Base-by-base conservation (phyloP, 371 early-diverging fungal genomes). In the Caulochytrium protostelioides region DNA sequence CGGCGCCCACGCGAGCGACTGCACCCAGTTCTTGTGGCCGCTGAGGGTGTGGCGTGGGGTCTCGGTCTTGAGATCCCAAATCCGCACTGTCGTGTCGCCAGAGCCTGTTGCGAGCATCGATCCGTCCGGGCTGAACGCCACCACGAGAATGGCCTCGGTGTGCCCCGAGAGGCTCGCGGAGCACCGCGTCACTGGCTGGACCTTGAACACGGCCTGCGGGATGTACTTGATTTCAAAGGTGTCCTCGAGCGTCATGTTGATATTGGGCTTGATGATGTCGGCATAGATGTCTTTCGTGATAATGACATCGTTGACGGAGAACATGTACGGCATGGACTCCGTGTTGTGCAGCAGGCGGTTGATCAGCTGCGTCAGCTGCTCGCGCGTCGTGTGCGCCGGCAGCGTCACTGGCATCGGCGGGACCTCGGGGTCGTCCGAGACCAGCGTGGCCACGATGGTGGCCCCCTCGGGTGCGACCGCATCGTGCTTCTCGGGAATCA, bases 31-130 rank as follows among this genome's bases (percentile, higher is more conserved):
- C 10, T 54, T 76, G 50, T 97, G 97, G 6, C 87, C 86, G 52
- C 32, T 60, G 23, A 83, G 50, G 15, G 72, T 70, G 36, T 53
- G 46, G 33, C 67, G 64, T 13, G 89, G 89, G 19, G 89, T 91
- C 46, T 86, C 85, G 0, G 91, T 91, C 43, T 74, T 70, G 41
- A 91, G 50, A 70, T 97, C 97, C 97, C 97, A 97, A 32, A 97
- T 68, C 28, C 91, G 73, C 19, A 92, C 85, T 2, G 85, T 89
- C 1, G 76, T 78, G 54, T 97, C 97, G 16, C 91, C 72, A 21
- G 87, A 84, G 22, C 86, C 97, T 12, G 83, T 82, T 12, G 94
- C 87, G 37, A 92, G 55, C 55, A 76, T 71, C 4, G 59, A 48
- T 4, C 94, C 91, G 46, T 89, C 83, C n/a, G 97, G 89, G 43